Evolutionary conservation across 2,329 filamentous ascomycete species (phyloP).

Genomic region (Stenocarpella maydis): DNA sequence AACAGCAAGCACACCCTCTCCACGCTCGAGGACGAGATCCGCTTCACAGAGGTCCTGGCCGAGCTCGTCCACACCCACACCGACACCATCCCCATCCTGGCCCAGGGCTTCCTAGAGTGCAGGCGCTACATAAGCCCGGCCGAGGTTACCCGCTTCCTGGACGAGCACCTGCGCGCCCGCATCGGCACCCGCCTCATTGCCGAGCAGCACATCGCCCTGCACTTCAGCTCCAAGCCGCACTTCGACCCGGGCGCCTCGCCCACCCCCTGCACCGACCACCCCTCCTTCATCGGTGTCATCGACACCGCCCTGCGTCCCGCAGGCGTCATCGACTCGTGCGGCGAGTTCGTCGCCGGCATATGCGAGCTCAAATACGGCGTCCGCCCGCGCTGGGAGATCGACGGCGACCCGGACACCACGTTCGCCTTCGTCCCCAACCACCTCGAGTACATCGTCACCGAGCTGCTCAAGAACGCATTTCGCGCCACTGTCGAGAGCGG

Average conservation of each 20-base stretch:
- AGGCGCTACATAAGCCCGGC: constrained; percentile 83
- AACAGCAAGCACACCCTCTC: constrained; percentile 65
- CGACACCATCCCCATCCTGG: constrained; percentile 93
- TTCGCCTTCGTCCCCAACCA: constrained; percentile 97
- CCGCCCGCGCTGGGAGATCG: constrained; percentile 79
- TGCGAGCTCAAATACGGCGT: constrained; percentile 96
- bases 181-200: constrained; percentile 95
- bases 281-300: constrained; percentile 90
- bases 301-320: constrained; percentile 88
- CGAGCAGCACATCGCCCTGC: constrained; percentile 95
- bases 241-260: constrained; percentile 62
- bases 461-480: constrained; percentile 96
- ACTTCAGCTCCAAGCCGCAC: constrained; percentile 76
- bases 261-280: constrained; percentile 59
- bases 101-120: constrained; percentile 91
- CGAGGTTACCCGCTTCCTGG: constrained; percentile 90
- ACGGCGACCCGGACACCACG: constrained; percentile 84
- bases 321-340: constrained; percentile 82
- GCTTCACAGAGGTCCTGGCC: constrained; percentile 90
- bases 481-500: constrained; percentile 88
- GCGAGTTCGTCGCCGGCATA: constrained; percentile 91
- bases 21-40: constrained; percentile 84
- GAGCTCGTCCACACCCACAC: constrained; percentile 95
- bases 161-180: constrained; percentile 90
- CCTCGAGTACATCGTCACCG: constrained; percentile 95